Percentiles rank a stretch among this genome's conserved stretches.
Conservation (phyloP, 2,329 filamentous ascomycete genomes). For the Paecilomyces sp. region DNA sequence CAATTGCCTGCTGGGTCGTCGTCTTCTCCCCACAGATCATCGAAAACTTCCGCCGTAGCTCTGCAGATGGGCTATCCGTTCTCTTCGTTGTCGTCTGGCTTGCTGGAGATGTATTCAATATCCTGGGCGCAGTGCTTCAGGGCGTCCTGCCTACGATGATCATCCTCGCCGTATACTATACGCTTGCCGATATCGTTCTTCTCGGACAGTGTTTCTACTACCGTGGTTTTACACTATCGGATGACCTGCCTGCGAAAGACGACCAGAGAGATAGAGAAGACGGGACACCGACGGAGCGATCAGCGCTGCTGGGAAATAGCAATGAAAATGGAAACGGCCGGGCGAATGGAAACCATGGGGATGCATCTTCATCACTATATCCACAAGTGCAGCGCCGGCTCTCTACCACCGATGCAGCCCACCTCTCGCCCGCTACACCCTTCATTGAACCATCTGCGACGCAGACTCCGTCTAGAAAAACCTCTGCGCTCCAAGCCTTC, state of each 20-base stretch:
- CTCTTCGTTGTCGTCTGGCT: conserved; percentile 93
- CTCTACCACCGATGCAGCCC: conserved; percentile 53
- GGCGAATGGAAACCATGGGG: conserved; percentile 1
- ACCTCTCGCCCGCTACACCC: conserved; percentile 77
- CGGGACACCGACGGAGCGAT: conserved; percentile 20
- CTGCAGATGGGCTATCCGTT: conserved; percentile 80
- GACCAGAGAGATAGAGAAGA: conserved; percentile 8
- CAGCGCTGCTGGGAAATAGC: conserved; percentile 18
- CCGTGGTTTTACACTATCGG: conserved; percentile 58
- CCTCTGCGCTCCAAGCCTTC: conserved; percentile 39
- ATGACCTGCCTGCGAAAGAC: conserved; percentile 14
- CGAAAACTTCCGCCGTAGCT: conserved; percentile 80
- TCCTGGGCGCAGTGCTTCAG: conserved; percentile 83
- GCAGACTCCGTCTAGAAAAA: conserved; percentile 14
- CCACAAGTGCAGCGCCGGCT: conserved; percentile 26
- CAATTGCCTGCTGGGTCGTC: conserved; percentile 95
- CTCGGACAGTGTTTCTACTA: conserved; percentile 93
- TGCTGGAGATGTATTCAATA: conserved; percentile 91
- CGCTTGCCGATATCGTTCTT: conserved; percentile 81
- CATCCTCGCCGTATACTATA: conserved; percentile 91
- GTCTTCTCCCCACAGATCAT: conserved; percentile 97
- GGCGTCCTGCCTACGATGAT: conserved; percentile 92
- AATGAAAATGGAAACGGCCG: conserved; percentile 7
- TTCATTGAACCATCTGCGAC: conserved; percentile 49
- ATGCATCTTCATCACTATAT: conserved; percentile 1